Evolutionary conservation across 1,284 basidiomycete genomes (phyloP), one percentile per base, ranked within the genome.

Genomic region (Inonotus obliquus): DNA sequence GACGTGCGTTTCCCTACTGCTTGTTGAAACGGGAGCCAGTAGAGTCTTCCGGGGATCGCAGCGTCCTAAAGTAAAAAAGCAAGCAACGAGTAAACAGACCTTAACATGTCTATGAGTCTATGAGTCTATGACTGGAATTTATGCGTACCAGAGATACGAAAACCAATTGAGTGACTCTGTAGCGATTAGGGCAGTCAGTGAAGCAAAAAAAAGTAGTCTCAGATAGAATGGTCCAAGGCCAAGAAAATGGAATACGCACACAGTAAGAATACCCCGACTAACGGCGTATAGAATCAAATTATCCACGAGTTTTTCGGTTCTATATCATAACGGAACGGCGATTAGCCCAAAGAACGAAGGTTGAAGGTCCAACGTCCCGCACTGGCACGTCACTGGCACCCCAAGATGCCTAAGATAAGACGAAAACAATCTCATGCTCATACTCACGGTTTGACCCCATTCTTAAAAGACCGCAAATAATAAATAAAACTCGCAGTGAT

Each of bases 11-110:
- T 57, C 23, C 55, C 55, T 3, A 57, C 55, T 25, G 55, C 38
- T 57, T 57, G 55, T 35, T 57, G 55, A 17, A 57, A 57, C 23
- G 55, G 55, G 39, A 57, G 55, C 55, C 55, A 57, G 27, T 48
- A 57, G 5, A 57, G 19, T 29, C 29, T 7, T 9, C 55, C 55
- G 9, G 55, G 55, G 17, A 57, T 27, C 17, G 41, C 55, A 47
- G 44, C 55, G 19, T 57, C 55, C 55, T 57, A 23, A 10, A 54
- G 4, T 13, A 17, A 44, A 7, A 44, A 19, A n/a, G 2, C 10
- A 47, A 14, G 21, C 10, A 11, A 10, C 1, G 13, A 19, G n/a
- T 4, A 10, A 13, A 4, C 3, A 32, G 25, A n/a, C n/a, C n/a
- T n/a, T n/a, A n/a, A n/a, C n/a, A n/a, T n/a, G n/a, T n/a, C n/a